A percentile compares a stretch with the other conserved stretches of the same genome.
phyloP scores from a whole-genome alignment of 257 asterid genomes.

The Pogostemon cablin region DNA sequence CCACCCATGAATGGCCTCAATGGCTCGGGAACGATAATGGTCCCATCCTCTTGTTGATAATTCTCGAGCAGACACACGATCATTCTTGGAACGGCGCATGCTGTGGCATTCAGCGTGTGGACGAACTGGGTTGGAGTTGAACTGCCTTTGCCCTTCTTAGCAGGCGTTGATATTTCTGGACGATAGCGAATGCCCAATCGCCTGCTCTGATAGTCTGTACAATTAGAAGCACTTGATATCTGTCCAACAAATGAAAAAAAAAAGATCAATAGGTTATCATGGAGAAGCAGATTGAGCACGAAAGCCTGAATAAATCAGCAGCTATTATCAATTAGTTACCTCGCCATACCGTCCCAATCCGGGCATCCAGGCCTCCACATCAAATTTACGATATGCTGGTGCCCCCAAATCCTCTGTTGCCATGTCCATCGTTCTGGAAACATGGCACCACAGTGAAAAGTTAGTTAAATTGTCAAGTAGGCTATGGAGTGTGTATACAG shows the following conservation, averaged over 20 bases:
- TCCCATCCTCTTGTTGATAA: constrained; percentile 95
- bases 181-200: constrained; percentile 88
- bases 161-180: constrained; percentile 55
- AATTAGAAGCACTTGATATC: constrained; percentile 98
- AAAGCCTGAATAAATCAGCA: not conserved
- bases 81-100: constrained; percentile 98
- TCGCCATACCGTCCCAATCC: constrained; percentile 95
- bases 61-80: constrained; percentile 93
- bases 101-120: constrained; percentile 94
- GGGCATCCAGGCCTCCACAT: constrained; percentile 99
- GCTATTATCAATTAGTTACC: constrained; percentile 44
- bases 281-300: not conserved
- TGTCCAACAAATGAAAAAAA: constrained; percentile 36
- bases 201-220: constrained; percentile 96
- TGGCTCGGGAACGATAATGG: constrained; percentile 72
- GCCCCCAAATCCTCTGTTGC: constrained; percentile 97
- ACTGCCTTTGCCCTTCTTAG: constrained; percentile 71
- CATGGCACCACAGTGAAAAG: not conserved
- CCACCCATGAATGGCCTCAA: constrained; percentile 96
- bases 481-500: not conserved
- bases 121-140: constrained; percentile 67
- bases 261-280: not conserved
- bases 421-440: constrained; percentile 83
- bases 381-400: constrained; percentile 96
- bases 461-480: not conserved